Percentiles rank a stretch among this genome's conserved stretches.
phyloP scores from a whole-genome alignment of 1,284 basidiomycete species.

The Cystobasidiaceae sp. region DNA sequence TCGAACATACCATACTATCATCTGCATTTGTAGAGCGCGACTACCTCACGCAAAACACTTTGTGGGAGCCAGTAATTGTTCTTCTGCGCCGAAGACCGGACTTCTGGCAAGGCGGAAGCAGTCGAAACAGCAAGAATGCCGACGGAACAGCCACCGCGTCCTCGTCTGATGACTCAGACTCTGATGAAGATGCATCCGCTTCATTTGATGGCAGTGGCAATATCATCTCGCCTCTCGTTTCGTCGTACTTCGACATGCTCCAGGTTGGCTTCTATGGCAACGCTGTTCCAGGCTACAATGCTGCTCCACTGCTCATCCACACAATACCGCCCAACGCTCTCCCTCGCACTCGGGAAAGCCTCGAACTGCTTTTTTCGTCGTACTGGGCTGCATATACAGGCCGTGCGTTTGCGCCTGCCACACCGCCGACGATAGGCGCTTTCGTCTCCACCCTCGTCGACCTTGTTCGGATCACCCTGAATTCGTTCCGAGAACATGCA shows the following conservation, averaged over 20 bases:
- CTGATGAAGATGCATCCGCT: slow-evolving; percentile 31
- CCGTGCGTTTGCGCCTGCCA: slow-evolving; percentile 56
- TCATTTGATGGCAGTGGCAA: slow-evolving; percentile 29
- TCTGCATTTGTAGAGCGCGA: slow-evolving; percentile 44
- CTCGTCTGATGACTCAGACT: background rate
- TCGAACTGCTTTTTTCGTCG: slow-evolving; percentile 58
- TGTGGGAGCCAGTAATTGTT: slow-evolving; percentile 41
- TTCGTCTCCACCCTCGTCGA: slow-evolving; percentile 7
- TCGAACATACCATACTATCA: slow-evolving; percentile 37
- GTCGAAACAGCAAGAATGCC: slow-evolving; percentile 12
- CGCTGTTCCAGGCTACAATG: slow-evolving; percentile 69
- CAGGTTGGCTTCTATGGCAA: slow-evolving; percentile 66
- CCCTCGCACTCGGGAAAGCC: slow-evolving; percentile 45
- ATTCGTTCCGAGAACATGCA: background rate
- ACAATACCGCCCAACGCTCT: slow-evolving; percentile 60
- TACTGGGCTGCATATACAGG: slow-evolving; percentile 72
- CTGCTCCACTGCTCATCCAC: slow-evolving; percentile 67
- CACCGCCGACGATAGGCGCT: slow-evolving; percentile 50
- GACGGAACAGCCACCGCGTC: background rate
- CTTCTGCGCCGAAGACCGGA: slow-evolving; percentile 39
- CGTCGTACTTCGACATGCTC: slow-evolving; percentile 63
- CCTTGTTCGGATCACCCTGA: background rate
- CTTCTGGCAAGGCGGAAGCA: slow-evolving; percentile 44
- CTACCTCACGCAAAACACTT: slow-evolving; percentile 36
- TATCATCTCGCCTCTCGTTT: slow-evolving; percentile 31